A percentile compares a stretch with the other conserved stretches of the same genome.
Conservation (phyloP, 257 asterid species). For the Forsythia viridissima region DNA sequence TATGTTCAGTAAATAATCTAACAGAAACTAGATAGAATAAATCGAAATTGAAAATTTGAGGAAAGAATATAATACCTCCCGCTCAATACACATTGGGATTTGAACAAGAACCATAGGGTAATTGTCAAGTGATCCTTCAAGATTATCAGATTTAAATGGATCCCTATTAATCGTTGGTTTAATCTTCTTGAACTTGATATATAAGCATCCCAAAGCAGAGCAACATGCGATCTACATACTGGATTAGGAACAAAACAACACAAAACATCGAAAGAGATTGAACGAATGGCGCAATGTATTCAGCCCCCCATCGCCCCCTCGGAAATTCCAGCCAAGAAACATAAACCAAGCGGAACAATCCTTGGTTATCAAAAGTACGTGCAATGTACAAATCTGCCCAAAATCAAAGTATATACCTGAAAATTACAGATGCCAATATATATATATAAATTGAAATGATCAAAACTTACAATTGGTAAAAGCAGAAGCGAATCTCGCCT, state of each 20-base stretch:
- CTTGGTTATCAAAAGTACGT: slow-evolving; percentile 37
- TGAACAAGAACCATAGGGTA: slow-evolving; percentile 80
- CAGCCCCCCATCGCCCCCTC: no score
- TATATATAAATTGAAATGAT: no score
- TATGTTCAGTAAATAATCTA: no score
- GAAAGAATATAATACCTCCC: slow-evolving; percentile 46
- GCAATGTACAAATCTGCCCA: slow-evolving; percentile 32
- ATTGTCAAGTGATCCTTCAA: slow-evolving; percentile 27
- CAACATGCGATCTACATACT: slow-evolving; percentile 58
- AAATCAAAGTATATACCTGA: no score
- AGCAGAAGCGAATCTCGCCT: no score
- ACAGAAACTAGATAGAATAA: background rate
- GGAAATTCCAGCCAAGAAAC: slow-evolving; percentile 56
- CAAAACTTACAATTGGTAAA: no score
- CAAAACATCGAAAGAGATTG: slow-evolving; percentile 50
- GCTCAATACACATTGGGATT: slow-evolving; percentile 77
- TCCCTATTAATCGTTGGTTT: slow-evolving; percentile 44
- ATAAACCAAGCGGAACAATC: slow-evolving; percentile 41
- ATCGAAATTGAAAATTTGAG: background rate
- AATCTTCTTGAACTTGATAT: slow-evolving; percentile 56
- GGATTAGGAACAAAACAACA: slow-evolving; percentile 52
- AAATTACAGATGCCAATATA: no score
- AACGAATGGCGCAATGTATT: slow-evolving; percentile 50
- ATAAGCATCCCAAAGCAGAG: slow-evolving; percentile 63
- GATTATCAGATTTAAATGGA: slow-evolving; percentile 38